Percentiles rank a stretch among this genome's conserved stretches.
phyloP scores from a whole-genome alignment of 768 basidiomycete genomes.

The Collybiopsis luxurians region DNA sequence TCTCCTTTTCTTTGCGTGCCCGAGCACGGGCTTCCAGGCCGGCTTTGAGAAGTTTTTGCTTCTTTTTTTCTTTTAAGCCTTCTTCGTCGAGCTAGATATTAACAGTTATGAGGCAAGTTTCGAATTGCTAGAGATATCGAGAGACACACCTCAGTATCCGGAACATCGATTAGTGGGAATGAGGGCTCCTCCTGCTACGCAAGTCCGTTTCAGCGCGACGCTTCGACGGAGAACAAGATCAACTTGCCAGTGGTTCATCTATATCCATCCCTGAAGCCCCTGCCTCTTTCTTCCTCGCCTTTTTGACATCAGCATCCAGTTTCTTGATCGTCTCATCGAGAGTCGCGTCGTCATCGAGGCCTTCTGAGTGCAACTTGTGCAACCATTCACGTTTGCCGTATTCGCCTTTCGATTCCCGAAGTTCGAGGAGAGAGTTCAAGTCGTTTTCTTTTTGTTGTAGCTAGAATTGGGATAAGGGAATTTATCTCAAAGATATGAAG shows the following conservation, averaged over 20 bases:
- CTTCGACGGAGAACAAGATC: no score
- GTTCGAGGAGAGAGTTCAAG: conserved; percentile 56
- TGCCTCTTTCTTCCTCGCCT: conserved; percentile 63
- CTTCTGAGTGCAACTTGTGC: conserved; percentile 59
- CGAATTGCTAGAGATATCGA: background rate
- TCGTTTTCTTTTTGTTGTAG: conserved; percentile 76
- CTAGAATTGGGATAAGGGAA: conserved; percentile 31
- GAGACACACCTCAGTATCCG: conserved; percentile 76
- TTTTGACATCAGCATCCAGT: conserved; percentile 74
- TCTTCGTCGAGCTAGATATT: conserved; percentile 77
- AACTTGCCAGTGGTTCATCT: conserved; percentile 54
- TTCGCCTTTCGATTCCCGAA: conserved; percentile 60
- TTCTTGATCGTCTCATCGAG: conserved; percentile 85
- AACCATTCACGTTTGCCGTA: conserved; percentile 76
- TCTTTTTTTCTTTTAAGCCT: conserved; percentile 89
- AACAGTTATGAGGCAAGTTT: background rate
- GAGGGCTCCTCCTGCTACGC: conserved; percentile 64
- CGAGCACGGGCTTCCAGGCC: conserved; percentile 89
- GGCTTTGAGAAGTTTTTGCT: conserved; percentile 89
- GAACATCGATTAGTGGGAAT: conserved; percentile 89
- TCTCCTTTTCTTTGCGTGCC: conserved; percentile 71
- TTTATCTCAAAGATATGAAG: background rate
- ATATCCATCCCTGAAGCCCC: conserved; percentile 15
- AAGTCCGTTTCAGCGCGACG: background rate
- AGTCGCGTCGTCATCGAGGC: conserved; percentile 73